Evolutionary conservation across 1,139 yeast genomes (phyloP).

Genomic region (Debaryomyces coudertii): DNA sequence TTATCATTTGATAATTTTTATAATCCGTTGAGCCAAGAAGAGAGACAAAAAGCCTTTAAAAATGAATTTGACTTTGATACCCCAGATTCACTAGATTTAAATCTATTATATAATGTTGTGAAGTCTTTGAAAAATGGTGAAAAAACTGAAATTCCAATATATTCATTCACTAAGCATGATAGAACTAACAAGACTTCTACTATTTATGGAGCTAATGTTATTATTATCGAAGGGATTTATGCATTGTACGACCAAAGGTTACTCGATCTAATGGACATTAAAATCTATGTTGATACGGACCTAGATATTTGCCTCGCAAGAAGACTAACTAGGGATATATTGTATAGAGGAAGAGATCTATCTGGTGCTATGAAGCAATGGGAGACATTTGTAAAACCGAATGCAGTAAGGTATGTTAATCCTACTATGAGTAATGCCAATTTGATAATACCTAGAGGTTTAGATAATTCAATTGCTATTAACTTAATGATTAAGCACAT

Average conservation of each 20-base stretch:
- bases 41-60: slow-evolving; percentile 64
- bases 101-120: slow-evolving; percentile 66
- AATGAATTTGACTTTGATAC: slow-evolving; percentile 81
- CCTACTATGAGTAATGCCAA: slow-evolving; percentile 86
- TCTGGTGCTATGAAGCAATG: slow-evolving; percentile 84
- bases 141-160: slow-evolving; percentile 76
- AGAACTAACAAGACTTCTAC: slow-evolving; percentile 71
- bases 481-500: slow-evolving; percentile 79
- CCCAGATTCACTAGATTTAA: slow-evolving; percentile 82
- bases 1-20: slow-evolving; percentile 91
- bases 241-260: slow-evolving; percentile 76
- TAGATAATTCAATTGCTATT: slow-evolving; percentile 81
- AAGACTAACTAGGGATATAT: slow-evolving; percentile 81
- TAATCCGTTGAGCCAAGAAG: slow-evolving; percentile 65
- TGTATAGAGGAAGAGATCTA: slow-evolving; percentile 82
- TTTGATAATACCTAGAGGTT: slow-evolving; percentile 83
- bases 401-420: slow-evolving; percentile 72
- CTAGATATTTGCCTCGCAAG: slow-evolving; percentile 89
- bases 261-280: slow-evolving; percentile 77
- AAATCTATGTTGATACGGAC: slow-evolving; percentile 91
- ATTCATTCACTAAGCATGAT: slow-evolving; percentile 76
- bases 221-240: slow-evolving; percentile 88
- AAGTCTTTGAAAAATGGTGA: slow-evolving; percentile 60
- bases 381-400: slow-evolving; percentile 90
- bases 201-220: slow-evolving; percentile 93